Evolutionary conservation across 257 asterid genomes (phyloP), one percentile per base, ranked within the genome.

Genomic region (Avicennia marina): DNA sequence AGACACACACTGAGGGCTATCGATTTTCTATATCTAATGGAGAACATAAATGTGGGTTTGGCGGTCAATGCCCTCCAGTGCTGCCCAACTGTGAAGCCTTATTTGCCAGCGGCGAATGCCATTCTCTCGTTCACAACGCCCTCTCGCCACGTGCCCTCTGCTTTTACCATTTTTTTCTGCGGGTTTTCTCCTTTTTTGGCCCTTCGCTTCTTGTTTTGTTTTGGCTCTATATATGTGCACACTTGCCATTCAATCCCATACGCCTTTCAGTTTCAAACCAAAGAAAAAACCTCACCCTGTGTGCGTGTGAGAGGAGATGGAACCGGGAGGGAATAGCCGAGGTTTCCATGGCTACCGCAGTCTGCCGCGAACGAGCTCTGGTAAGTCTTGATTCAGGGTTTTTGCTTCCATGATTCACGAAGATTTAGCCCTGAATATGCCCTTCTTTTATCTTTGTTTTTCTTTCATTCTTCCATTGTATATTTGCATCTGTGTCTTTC

Each of bases 341-440:
- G 85, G 80, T 42, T 83, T 83, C 66, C 91, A 75, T 72, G 87
- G 83, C 79, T 75, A 80, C 81, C 79, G 71, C 64, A 75, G 71
- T 65, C 71, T 69, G 50, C 80, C 74, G 6, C 64, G 33, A 7
- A 61, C 80, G 7, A 74, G 12, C 65, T 64, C 83, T 1, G 82
- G 85, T 78, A 76, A 46, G 4, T 46, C 54, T 26, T 36, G 0
- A 25, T 2, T 38, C 65, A 59, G 68, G 71, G 54, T 57, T 72
- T 51, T 55, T 27, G 4, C 40, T 53, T 12, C 41, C 15, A n/a
- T n/a, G n/a, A 0, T 22, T 11, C 45, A 53, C 1, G 17, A 31
- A 31, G 17, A 3, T 33, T 4, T 24, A 20, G 6, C 52, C 25
- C 2, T 49, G 5, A 31, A 22, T 5, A 5, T 5, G 12, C 17